phyloP scores from a whole-genome alignment of 257 asterid genomes.

The Parsonsia alboflavescens region DNA sequence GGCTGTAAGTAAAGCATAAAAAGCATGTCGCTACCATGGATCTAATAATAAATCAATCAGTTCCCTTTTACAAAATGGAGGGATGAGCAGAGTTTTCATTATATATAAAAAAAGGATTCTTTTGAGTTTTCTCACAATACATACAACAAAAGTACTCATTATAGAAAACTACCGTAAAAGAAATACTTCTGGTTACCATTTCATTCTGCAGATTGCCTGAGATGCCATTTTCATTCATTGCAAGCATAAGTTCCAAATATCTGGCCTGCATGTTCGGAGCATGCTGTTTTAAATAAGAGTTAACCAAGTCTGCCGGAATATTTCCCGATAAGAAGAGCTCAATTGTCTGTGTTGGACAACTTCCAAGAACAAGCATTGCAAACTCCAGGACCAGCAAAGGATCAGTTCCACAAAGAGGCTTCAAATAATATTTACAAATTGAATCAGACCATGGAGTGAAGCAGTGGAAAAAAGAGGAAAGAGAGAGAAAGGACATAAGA shows the following conservation, averaged over 20 bases:
- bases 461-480: neutral
- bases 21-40: neutral
- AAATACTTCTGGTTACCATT: slow-evolving; percentile 56
- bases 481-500: neutral
- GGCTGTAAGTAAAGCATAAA: slow-evolving; percentile 5
- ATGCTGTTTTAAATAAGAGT: slow-evolving; percentile 88
- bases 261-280: slow-evolving; percentile 93
- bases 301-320: slow-evolving; percentile 91
- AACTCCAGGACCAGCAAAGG: slow-evolving; percentile 96
- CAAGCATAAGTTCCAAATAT: slow-evolving; percentile 89
- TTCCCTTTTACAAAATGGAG: neutral
- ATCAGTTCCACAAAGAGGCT: slow-evolving; percentile 91
- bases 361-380: slow-evolving; percentile 91
- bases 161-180: too few relatives aligned
- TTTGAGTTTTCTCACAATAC: neutral
- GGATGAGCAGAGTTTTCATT: neutral
- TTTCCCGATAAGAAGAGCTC: slow-evolving; percentile 94
- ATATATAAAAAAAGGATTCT: neutral
- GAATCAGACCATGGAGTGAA: slow-evolving; percentile 1
- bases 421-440: slow-evolving; percentile 15
- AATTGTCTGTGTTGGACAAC: slow-evolving; percentile 86
- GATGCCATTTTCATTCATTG: slow-evolving; percentile 79
- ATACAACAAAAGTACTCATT: neutral
- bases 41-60: neutral
- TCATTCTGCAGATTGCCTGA: slow-evolving; percentile 95